Evolutionary conservation across 108 stramenopile species (phyloP).

Genomic region (Chaetoceros tenuissimus): DNA sequence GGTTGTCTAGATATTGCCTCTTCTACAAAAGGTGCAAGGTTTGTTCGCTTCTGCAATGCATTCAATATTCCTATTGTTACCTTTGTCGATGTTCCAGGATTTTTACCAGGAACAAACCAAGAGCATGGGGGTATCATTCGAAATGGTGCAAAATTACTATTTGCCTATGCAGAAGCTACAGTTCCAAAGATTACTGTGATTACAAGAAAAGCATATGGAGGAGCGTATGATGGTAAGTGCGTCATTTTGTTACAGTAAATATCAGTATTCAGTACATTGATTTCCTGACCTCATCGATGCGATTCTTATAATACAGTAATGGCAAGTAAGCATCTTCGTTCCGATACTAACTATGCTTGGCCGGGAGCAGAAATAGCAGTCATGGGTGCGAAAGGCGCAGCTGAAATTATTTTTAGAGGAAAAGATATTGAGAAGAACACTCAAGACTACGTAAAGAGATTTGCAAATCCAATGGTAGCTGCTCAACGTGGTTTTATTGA

Average conservation of each 20-base stretch:
- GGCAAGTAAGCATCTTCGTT: conserved; percentile 96
- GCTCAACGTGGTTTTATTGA: conserved; percentile 95
- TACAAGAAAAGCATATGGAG: conserved; percentile 98
- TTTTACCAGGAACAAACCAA: conserved; percentile 93
- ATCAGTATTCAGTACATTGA: too few relatives aligned
- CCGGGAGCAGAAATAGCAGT: conserved; percentile 95
- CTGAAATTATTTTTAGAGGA: conserved; percentile 98
- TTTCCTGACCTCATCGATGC: too few relatives aligned
- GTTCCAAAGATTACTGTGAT: conserved; percentile 98
- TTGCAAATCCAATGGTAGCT: conserved; percentile 94
- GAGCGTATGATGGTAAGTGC: conserved; percentile 99
- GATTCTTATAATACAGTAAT: too few relatives aligned
- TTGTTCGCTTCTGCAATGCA: conserved; percentile 96
- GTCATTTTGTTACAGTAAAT: too few relatives aligned
- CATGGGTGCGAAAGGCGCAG: conserved; percentile 99
- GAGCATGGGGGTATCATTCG: conserved; percentile 94
- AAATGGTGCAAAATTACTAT: conserved; percentile 96
- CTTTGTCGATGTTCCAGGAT: conserved; percentile 99
- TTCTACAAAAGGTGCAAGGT: conserved; percentile 94
- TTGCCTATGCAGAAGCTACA: conserved; percentile 98
- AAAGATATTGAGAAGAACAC: conserved; percentile 88
- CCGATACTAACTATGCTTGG: conserved; percentile 98
- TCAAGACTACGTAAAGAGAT: conserved; percentile 82
- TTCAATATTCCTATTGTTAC: conserved; percentile 99
- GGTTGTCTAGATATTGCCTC: conserved; percentile 98